Percentiles rank a stretch among this genome's conserved stretches.
Conservation (phyloP, 1,284 basidiomycete species). For the Athelia psychrophila region DNA sequence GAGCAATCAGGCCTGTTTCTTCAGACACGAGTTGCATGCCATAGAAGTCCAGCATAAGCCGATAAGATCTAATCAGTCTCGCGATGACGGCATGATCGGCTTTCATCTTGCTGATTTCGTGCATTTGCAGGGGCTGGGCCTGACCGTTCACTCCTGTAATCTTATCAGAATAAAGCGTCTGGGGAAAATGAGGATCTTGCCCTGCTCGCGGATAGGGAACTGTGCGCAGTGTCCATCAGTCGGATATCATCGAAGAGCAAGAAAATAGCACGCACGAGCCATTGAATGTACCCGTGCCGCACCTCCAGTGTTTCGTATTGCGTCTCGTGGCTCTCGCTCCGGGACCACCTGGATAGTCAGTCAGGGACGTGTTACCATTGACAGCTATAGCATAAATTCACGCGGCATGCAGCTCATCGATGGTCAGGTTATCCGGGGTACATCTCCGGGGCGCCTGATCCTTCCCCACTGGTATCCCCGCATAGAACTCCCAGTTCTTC, state of each 20-base stretch:
- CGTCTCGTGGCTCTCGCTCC: slow-evolving; percentile 24
- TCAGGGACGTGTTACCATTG: slow-evolving; percentile 7
- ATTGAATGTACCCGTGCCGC: slow-evolving; percentile 74
- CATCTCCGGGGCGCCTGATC: slow-evolving; percentile 34
- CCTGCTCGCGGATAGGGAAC: slow-evolving; percentile 20
- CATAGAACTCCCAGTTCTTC: slow-evolving; percentile 63
- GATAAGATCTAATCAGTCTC: slow-evolving; percentile 60
- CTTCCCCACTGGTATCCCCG: slow-evolving; percentile 36
- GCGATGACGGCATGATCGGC: slow-evolving; percentile 43
- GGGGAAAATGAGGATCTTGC: slow-evolving; percentile 25
- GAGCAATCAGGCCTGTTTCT: slow-evolving; percentile 56
- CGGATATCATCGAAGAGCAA: too few relatives aligned
- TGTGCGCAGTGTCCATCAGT: too few relatives aligned
- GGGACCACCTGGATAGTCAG: slow-evolving; percentile 42
- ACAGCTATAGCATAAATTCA: slow-evolving; percentile 24
- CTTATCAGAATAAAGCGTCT: slow-evolving; percentile 27
- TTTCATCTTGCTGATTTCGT: slow-evolving; percentile 64
- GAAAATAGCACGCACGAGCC: slow-evolving; percentile 40
- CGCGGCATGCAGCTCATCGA: slow-evolving; percentile 64
- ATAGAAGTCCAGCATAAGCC: slow-evolving; percentile 73
- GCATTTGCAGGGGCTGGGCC: slow-evolving; percentile 62
- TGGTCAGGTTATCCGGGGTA: slow-evolving; percentile 56
- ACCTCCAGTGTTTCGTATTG: slow-evolving; percentile 63
- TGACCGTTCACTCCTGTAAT: slow-evolving; percentile 67
- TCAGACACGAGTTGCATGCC: slow-evolving; percentile 60